These are phyloP conservation scores for Pelargonium citronellum DNA, from an alignment of 441 rosid genomes.

Conservation along the genomic window DNA sequence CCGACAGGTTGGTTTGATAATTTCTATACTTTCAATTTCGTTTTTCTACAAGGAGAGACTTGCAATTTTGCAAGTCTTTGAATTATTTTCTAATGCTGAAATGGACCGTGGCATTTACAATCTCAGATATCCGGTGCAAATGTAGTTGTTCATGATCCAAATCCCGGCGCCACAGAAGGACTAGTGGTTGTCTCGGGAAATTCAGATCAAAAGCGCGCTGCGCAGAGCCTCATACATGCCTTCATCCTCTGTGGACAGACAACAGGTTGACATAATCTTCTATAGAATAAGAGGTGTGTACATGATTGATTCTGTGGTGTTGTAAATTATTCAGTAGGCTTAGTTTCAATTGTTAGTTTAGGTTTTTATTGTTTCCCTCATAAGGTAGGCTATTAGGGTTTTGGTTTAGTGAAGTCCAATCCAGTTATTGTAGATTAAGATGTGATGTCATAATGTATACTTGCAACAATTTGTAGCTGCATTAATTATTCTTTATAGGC, in stretches of 20 bases:
- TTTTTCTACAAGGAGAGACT: too few relatives aligned
- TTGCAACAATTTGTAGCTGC: too few relatives aligned
- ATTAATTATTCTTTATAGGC: too few relatives aligned
- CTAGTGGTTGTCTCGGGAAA: constrained; percentile 55
- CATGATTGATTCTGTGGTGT: too few relatives aligned
- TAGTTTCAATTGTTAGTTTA: too few relatives aligned
- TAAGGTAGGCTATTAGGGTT: too few relatives aligned
- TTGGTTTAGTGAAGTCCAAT: too few relatives aligned
- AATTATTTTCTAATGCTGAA: background rate
- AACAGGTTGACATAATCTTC: background rate
- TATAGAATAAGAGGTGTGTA: too few relatives aligned
- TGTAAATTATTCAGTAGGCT: too few relatives aligned
- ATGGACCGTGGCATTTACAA: background rate
- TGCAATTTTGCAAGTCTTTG: background rate
- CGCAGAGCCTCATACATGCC: constrained; percentile 67
- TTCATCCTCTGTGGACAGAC: constrained; percentile 51
- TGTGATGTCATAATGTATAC: too few relatives aligned
- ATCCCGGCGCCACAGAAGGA: constrained; percentile 54
- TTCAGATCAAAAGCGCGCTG: constrained; percentile 53
- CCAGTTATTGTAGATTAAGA: too few relatives aligned
- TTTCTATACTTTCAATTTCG: background rate
- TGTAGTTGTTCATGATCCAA: constrained; percentile 53
- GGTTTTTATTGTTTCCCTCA: too few relatives aligned
- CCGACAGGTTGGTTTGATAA: constrained; percentile 40
- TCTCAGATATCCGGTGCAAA: constrained; percentile 62